Base-by-base conservation (phyloP, 306 rosid genomes). In the Dicorynia guianensis region DNA sequence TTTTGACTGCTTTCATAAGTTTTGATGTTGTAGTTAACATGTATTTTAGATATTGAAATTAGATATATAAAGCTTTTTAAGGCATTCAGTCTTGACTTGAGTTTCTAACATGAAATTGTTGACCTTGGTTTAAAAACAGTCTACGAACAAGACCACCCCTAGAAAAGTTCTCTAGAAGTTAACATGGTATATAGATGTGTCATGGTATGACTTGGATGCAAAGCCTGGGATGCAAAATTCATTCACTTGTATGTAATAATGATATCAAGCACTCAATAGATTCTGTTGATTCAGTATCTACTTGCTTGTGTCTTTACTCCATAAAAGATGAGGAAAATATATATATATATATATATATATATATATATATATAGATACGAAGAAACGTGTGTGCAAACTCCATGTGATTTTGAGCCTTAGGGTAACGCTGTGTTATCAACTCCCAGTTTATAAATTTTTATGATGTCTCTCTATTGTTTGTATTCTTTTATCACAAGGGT, bases 401-500 rank as follows among this genome's bases (percentile, higher is more conserved):
- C 63, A 48, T 33, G 33, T 50, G 11, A 50, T 50, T 1, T 2
- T 50, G 56, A 15, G 4, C 5, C 12, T 12, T 50, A 50, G n/a
- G 11, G 19, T 2, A 13, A 12, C 3, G 56, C 19, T 12, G 18
- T 50, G 46, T 10, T 4, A 10, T 40, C 9, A 40, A 40, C 6
- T 50, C 15, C 11, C 12, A 2, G 1, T 12, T 0, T 50, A 12
- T 50, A 50, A 50, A 15, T 13, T 50, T 50, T 50, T 40, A 25
- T 68, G 6, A 56, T 8, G 15, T 57, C 69, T 47, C 61, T 43
- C 48, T 19, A 38, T 57, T 35, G 35, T 74, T 40, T 5, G 9
- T n/a, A 19, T n/a, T 68, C 61, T 76, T 72, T 65, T 5, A 14
- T 13, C 7, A 15, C 17, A 17, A 46, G 56, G 46, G 77, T 60